These are phyloP conservation scores for Picea glauca DNA, from an alignment of 75 land plant genomes.

Conservation along the genomic window DNA sequence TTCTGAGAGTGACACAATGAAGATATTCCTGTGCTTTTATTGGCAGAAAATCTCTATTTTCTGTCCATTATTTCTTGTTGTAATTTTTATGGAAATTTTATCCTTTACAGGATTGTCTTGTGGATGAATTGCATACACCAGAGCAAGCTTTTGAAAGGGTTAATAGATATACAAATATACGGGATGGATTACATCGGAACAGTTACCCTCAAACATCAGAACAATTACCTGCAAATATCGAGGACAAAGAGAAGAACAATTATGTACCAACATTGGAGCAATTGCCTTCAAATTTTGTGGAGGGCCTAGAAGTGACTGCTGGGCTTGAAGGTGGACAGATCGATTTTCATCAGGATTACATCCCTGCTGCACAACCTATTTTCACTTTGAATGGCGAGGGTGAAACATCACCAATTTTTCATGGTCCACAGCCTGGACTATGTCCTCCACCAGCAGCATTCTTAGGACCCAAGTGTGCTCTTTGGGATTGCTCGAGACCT, in stretches of 20 bases:
- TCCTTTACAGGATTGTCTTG: constrained; percentile 1
- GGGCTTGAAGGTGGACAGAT: constrained; percentile 24
- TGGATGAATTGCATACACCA: background rate
- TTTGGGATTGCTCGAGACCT: constrained; percentile 93
- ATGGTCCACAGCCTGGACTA: constrained; percentile 28
- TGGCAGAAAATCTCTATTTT: background rate
- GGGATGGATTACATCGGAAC: constrained; percentile 18
- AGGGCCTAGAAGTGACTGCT: constrained; percentile 24
- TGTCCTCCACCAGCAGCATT: constrained; percentile 73
- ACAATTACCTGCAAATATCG: constrained; percentile 12
- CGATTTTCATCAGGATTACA: constrained; percentile 39
- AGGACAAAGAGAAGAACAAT: constrained; percentile 20
- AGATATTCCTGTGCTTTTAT: background rate
- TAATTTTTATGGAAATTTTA: background rate
- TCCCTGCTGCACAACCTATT: constrained; percentile 19
- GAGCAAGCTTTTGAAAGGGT: constrained; percentile 4
- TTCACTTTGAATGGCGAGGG: constrained; percentile 22
- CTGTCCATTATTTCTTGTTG: background rate
- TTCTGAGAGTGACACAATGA: background rate
- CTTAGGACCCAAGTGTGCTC: constrained; percentile 82
- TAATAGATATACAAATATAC: background rate
- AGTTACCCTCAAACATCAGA: constrained; percentile 17
- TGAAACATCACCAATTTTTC: constrained; percentile 19
- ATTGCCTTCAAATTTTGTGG: constrained; percentile 2
- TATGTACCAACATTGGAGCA: constrained; percentile 10